Percentiles rank a stretch among this genome's conserved stretches.
phyloP scores from a whole-genome alignment of 83 land plant species.

The Picea abies region DNA sequence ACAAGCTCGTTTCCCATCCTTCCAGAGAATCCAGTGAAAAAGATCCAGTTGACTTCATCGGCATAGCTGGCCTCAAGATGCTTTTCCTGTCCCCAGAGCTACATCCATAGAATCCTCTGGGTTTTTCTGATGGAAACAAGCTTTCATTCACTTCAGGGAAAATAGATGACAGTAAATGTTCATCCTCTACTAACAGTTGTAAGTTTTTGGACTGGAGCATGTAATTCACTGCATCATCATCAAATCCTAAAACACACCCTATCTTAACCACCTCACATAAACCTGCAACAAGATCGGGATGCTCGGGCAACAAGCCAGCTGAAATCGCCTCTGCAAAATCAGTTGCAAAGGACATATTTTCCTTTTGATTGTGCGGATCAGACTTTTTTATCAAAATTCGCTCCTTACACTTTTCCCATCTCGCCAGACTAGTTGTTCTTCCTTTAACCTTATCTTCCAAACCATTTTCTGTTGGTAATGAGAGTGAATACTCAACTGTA shows the following conservation, averaged over 20 bases:
- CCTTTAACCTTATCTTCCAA: neutral
- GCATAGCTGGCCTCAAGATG: neutral
- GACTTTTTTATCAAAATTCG: constrained; percentile 24
- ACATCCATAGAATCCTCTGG: neutral
- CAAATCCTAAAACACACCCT: constrained; percentile 40
- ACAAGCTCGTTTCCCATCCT: too few species aligned
- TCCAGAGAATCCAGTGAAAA: too few species aligned
- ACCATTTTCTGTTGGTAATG: constrained; percentile 22
- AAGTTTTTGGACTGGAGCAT: constrained; percentile 44
- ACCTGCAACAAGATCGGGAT: constrained; percentile 22
- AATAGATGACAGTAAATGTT: constrained; percentile 30
- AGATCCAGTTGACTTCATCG: neutral
- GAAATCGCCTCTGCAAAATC: constrained; percentile 37
- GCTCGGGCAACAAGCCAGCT: constrained; percentile 41
- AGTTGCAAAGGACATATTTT: constrained; percentile 31
- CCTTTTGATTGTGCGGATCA: constrained; percentile 1
- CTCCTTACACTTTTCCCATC: constrained; percentile 38
- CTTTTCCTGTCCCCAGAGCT: neutral
- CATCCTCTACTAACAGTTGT: constrained; percentile 46
- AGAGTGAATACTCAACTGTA: constrained; percentile 24
- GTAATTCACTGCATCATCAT: neutral
- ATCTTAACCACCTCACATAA: constrained; percentile 42
- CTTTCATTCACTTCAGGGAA: neutral
- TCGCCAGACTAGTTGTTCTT: constrained; percentile 17
- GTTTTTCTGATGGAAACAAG: neutral